These are phyloP conservation scores for Cordyceps tenuipes DNA, from an alignment of 2,329 filamentous ascomycete species.

Conservation along the genomic window DNA sequence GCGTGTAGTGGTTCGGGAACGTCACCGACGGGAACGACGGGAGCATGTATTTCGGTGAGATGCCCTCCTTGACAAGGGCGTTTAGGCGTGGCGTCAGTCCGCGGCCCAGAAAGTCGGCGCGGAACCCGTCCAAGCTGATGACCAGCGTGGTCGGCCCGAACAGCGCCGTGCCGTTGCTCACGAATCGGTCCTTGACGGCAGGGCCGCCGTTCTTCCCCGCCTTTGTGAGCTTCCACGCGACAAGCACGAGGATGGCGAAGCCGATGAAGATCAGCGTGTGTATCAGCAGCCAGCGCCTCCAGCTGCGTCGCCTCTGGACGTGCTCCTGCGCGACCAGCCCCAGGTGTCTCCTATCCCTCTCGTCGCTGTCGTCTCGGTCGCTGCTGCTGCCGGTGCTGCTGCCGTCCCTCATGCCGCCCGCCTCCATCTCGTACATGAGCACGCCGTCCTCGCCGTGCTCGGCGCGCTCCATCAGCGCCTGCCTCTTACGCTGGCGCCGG, in stretches of 20 bases:
- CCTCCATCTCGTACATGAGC: constrained; percentile 87
- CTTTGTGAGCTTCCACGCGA: constrained; percentile 51
- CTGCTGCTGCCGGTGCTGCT: constrained; percentile 55
- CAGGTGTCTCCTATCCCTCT: constrained; percentile 47
- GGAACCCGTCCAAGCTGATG: constrained; percentile 91
- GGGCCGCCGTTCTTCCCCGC: constrained; percentile 29
- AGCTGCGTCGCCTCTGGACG: constrained; percentile 41
- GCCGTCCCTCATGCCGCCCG: constrained; percentile 62
- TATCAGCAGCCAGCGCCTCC: constrained; percentile 46
- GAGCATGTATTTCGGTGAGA: constrained; percentile 86
- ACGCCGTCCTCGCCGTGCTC: constrained; percentile 60
- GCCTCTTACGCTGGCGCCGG: constrained; percentile 45
- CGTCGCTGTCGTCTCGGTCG: constrained; percentile 51
- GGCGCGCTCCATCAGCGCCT: constrained; percentile 43
- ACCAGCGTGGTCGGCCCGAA: constrained; percentile 90
- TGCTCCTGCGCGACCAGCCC: constrained; percentile 40
- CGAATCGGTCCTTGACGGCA: constrained; percentile 14
- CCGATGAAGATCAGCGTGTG: constrained; percentile 43
- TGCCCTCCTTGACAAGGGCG: constrained; percentile 69
- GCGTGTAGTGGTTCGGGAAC: constrained; percentile 92
- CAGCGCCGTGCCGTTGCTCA: constrained; percentile 76
- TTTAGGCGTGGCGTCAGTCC: constrained; percentile 76
- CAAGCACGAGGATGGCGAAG: constrained; percentile 46
- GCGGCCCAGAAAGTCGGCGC: constrained; percentile 82
- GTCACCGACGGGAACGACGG: constrained; percentile 95